Base-by-base conservation (phyloP, 352 stramenopile species). In the Pythium scleroteichum region DNA sequence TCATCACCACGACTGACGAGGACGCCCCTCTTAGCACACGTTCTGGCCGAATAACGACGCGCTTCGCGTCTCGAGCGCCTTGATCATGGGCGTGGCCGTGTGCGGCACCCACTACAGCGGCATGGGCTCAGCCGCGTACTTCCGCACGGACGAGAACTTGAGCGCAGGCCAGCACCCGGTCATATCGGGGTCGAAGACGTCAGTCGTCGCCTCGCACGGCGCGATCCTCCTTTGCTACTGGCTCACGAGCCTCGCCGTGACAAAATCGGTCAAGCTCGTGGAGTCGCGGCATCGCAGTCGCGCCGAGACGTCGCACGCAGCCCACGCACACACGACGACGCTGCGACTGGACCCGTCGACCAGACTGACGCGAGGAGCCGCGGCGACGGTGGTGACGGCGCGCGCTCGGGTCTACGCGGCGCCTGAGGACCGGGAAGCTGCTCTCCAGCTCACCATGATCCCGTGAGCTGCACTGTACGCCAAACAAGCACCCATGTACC, bases 61-160 rank as follows among this genome's bases (percentile, higher is more conserved):
- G 2, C 65, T 90, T 26, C 76, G 81, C 19, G 35, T 90, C 2
- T 73, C 61, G 0, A 88, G 77, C 24, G 75, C 76, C 27, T 54
- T 88, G n/a, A 78, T 87, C 53, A 90, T 90, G 81, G 78, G 78
- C 5, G 61, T 87, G 47, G 81, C 78, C n/a, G 79, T 90, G 41
- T 90, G 78, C 23, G 78, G 81, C 13, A 88, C 81, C 3, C 81
- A 90, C 51, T 90, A 90, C 62, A 62, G 58, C 2, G 81, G 81
- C 41, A 88, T 90, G 81, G 68, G 70, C 0, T 68, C 78, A 1
- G 82, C 78, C 7, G 59, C 47, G 16, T 91, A 90, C 56, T 53
- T 26, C 3, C 79, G 77, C 57, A 75, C 72, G 26, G 65, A 58
- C 13, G 75, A 79, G 24, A 62, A 82, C 29, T 76, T 61, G 19